These are phyloP conservation scores for Ascochyta lentis DNA, from an alignment of 2,329 filamentous ascomycete genomes.

Conservation along the genomic window DNA sequence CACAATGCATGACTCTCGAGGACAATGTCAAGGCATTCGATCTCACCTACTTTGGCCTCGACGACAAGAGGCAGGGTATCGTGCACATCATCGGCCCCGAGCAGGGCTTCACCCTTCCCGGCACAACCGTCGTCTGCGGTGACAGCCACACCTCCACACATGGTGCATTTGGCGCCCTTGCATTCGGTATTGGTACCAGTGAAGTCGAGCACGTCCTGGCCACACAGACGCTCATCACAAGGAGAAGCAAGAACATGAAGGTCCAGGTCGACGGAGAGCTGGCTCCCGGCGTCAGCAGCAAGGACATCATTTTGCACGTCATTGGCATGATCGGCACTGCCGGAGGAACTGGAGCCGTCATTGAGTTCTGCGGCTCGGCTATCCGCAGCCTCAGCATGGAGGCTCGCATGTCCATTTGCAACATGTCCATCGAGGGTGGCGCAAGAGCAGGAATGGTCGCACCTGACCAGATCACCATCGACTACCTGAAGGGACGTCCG, in stretches of 20 bases:
- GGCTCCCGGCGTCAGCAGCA: slow-evolving; percentile 89
- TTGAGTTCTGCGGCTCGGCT: slow-evolving; percentile 96
- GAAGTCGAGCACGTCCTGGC: slow-evolving; percentile 98
- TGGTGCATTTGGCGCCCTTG: slow-evolving; percentile 92
- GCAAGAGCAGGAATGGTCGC: slow-evolving; percentile 97
- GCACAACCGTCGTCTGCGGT: slow-evolving; percentile 95
- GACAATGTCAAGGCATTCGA: slow-evolving; percentile 97
- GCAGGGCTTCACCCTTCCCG: slow-evolving; percentile 97
- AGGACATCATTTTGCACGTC: slow-evolving; percentile 91
- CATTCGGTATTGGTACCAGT: slow-evolving; percentile 96
- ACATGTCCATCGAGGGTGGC: slow-evolving; percentile 98
- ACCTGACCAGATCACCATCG: slow-evolving; percentile 90
- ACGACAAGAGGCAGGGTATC: slow-evolving; percentile 96
- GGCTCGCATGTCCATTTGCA: slow-evolving; percentile 98
- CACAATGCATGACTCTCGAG: slow-evolving; percentile 94
- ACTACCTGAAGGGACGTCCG: slow-evolving; percentile 91
- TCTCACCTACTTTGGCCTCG: slow-evolving; percentile 95
- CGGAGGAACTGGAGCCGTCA: slow-evolving; percentile 91
- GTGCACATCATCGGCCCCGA: slow-evolving; percentile 98
- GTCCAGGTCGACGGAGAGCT: slow-evolving; percentile 93
- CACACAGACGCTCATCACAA: slow-evolving; percentile 93
- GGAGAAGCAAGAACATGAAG: slow-evolving; percentile 98
- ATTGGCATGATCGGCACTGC: slow-evolving; percentile 96
- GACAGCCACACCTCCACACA: slow-evolving; percentile 99
- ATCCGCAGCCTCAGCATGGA: slow-evolving; percentile 92